Percentiles rank a stretch among this genome's conserved stretches.
These are phyloP conservation scores for Serendipita sp. DNA, from an alignment of 768 basidiomycete genomes.

Conservation along the genomic window DNA sequence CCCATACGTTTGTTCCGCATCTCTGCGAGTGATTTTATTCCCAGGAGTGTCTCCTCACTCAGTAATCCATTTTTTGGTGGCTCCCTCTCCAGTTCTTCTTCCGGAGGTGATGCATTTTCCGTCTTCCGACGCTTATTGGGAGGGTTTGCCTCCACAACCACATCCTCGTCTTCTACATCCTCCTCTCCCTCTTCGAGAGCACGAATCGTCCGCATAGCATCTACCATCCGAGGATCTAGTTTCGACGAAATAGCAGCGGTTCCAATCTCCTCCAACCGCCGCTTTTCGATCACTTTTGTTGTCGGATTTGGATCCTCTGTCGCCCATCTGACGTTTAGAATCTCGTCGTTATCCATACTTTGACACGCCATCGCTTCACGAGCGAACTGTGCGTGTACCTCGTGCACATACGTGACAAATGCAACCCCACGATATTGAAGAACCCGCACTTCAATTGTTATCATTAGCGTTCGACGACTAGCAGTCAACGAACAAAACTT, in stretches of 20 bases:
- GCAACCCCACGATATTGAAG: constrained; percentile 90
- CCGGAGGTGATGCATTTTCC: constrained; percentile 19
- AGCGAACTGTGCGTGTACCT: constrained; percentile 83
- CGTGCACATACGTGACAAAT: constrained; percentile 87
- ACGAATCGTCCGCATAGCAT: constrained; percentile 72
- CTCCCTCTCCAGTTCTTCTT: constrained; percentile 20
- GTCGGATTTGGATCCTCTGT: constrained; percentile 97
- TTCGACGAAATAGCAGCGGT: constrained; percentile 70
- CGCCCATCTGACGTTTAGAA: constrained; percentile 97
- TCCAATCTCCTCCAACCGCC: constrained; percentile 68
- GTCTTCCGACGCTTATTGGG: constrained; percentile 22
- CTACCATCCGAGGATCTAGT: constrained; percentile 78
- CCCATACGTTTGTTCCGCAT: constrained; percentile 54
- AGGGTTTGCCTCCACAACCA: constrained; percentile 17
- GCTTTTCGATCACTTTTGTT: constrained; percentile 72
- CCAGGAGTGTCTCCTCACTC: constrained; percentile 72
- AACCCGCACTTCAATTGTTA: constrained; percentile 48
- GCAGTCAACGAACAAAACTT: constrained; percentile 21
- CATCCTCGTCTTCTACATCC: constrained; percentile 26
- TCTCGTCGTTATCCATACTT: constrained; percentile 91
- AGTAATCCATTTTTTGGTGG: constrained; percentile 42
- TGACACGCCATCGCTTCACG: constrained; percentile 99
- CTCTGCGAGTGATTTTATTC: constrained; percentile 81
- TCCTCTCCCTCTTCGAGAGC: constrained; percentile 70
- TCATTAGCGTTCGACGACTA: not conserved